Base-by-base conservation (phyloP, 768 basidiomycete species). In the Lactarius indigo region DNA sequence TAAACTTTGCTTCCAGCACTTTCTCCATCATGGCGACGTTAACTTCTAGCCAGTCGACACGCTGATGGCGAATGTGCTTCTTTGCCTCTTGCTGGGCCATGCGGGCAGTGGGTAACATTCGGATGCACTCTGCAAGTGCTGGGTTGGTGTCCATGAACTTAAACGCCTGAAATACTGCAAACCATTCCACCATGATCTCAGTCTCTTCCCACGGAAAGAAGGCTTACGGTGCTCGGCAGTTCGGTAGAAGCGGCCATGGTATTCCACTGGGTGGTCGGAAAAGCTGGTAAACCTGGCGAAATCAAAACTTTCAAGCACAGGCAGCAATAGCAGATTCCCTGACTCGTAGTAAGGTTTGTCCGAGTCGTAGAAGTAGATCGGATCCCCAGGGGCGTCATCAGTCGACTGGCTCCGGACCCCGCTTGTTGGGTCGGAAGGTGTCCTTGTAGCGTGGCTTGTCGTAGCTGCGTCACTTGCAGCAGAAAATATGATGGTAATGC, bases 1-100 rank as follows among this genome's bases (percentile, higher is more conserved):
- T 75, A 70, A 82, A 81, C 70, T 81, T 81, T 57, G 72, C 69
- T 68, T 72, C 74, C 17, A 82, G 71, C 56, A 80, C 77, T 64
- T 75, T 59, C 60, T 81, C 80, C 79, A 81, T 80, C 17, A 68
- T 9, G 18, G 50, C 54, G 47, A 70, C 47, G 23, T 69, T 70
- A 18, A 64, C 60, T 0, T 59, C 31, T n/a, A 68, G 37, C 69
- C 69, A 70, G 63, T 70, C 67, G 9, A 33, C 0, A 37, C 67
- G 69, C 30, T 64, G 69, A 41, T 54, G 41, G 28, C 44, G 41
- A 3, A 37, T 17, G 17, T 56, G 41, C 15, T 57, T 57, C 37
- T 23, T 61, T 39, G 69, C 69, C 63, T 70, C 69, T 26, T 64
- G 44, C 31, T 68, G 69, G 5, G 69, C 69, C 54, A 56, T 64